phyloP scores from a whole-genome alignment of 768 basidiomycete genomes.

The Leccinum obscurum region DNA sequence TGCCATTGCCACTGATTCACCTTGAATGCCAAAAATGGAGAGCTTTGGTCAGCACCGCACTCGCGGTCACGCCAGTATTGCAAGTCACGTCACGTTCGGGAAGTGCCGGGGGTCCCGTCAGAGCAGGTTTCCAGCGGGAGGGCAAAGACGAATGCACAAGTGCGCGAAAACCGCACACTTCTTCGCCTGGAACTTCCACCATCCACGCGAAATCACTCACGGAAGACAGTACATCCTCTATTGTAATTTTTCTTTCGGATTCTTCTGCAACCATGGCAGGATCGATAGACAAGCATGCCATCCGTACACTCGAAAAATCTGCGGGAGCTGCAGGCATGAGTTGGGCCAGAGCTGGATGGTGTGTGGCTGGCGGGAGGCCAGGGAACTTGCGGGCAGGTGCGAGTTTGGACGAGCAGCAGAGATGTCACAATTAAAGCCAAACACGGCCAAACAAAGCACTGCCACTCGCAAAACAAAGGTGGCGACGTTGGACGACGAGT shows the following conservation, averaged over 20 bases:
- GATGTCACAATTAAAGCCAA: conserved; percentile 22
- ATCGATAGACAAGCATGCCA: neutral
- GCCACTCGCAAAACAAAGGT: conserved; percentile 37
- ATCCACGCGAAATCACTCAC: conserved; percentile 18
- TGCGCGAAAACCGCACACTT: conserved; percentile 28
- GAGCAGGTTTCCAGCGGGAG: conserved; percentile 25
- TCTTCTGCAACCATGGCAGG: conserved; percentile 4
- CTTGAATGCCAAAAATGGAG: conserved; percentile 23
- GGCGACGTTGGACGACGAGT: conserved; percentile 20
- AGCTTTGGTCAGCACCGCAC: conserved; percentile 17
- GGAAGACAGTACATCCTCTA: neutral
- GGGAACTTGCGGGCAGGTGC: conserved; percentile 25
- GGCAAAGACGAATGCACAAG: conserved; percentile 21
- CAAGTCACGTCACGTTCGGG: conserved; percentile 28
- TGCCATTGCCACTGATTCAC: conserved; percentile 4
- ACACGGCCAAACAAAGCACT: conserved; percentile 29
- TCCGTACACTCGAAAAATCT: neutral
- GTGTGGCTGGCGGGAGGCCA: conserved; percentile 18
- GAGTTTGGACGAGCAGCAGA: conserved; percentile 24
- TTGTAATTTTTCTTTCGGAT: conserved; percentile 7
- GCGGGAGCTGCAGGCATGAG: neutral
- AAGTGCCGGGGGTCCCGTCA: conserved; percentile 24
- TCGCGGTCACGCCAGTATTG: conserved; percentile 10
- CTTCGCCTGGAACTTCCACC: conserved; percentile 38
- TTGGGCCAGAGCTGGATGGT: conserved; percentile 3